These are phyloP conservation scores for Neolecta irregularis DNA, from an alignment of 1,139 yeast species.

Conservation along the genomic window DNA sequence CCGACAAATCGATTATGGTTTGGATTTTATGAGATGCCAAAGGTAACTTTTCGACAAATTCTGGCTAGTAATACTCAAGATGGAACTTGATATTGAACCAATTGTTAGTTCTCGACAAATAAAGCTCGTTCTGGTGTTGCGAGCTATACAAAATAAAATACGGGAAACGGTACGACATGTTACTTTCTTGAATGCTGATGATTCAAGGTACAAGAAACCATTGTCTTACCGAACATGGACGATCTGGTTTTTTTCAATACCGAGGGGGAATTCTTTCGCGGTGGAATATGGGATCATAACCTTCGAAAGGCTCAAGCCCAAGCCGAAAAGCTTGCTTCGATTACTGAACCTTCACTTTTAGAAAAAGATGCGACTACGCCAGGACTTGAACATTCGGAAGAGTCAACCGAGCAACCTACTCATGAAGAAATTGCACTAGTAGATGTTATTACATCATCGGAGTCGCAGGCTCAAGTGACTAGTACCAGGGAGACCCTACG, in stretches of 20 bases:
- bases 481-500: too few species aligned
- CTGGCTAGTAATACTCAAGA: slow-evolving; percentile 5
- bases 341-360: too few species aligned
- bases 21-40: slow-evolving; percentile 67
- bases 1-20: slow-evolving; percentile 89
- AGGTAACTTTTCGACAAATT: background rate
- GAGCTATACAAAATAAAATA: slow-evolving; percentile 60
- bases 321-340: too few species aligned
- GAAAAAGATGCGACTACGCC: too few species aligned
- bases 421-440: too few species aligned
- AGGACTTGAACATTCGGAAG: too few species aligned
- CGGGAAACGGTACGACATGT: slow-evolving; percentile 39
- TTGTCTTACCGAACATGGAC: slow-evolving; percentile 80
- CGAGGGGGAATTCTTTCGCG: slow-evolving; percentile 53
- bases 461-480: too few species aligned
- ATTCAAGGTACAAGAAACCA: slow-evolving; percentile 40
- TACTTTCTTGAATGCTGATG: background rate
- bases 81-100: slow-evolving; percentile 56
- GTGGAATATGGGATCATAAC: slow-evolving; percentile 70
- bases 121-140: slow-evolving; percentile 62
- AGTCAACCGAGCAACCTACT: too few species aligned
- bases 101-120: slow-evolving; percentile 71
- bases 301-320: too few species aligned
- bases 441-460: too few species aligned
- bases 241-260: slow-evolving; percentile 64